phyloP scores from a whole-genome alignment of 345 rosid species.

The Chamaenerion angustifolium region DNA sequence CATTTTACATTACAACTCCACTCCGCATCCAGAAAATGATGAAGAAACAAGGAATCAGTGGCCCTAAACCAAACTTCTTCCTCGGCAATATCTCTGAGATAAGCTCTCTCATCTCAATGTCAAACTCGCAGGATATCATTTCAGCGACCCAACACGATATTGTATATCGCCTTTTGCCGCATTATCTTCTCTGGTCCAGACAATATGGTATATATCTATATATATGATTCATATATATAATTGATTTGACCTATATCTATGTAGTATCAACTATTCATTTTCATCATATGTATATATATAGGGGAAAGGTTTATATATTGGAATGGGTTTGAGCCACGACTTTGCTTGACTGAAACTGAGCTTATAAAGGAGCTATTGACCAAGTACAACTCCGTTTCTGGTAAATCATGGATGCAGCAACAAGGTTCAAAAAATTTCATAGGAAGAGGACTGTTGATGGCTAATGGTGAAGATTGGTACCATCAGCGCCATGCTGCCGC shows the following conservation, averaged over 20 bases:
- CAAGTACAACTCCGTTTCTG: slow-evolving; percentile 53
- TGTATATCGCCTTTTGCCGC: slow-evolving; percentile 72
- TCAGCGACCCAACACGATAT: slow-evolving; percentile 40
- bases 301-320: slow-evolving; percentile 81
- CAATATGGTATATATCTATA: slow-evolving; percentile 58
- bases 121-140: slow-evolving; percentile 43
- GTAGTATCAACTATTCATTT: no score
- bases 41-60: slow-evolving; percentile 72
- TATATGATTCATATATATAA: no score
- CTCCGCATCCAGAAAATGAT: slow-evolving; percentile 55
- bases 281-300: slow-evolving; percentile 4
- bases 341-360: slow-evolving; percentile 62
- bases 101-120: slow-evolving; percentile 35
- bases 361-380: slow-evolving; percentile 57
- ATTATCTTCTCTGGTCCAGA: slow-evolving; percentile 63
- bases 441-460: slow-evolving; percentile 52
- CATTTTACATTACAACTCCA: slow-evolving; percentile 55
- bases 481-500: slow-evolving; percentile 42
- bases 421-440: slow-evolving; percentile 79
- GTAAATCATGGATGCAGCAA: slow-evolving; percentile 85
- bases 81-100: slow-evolving; percentile 67
- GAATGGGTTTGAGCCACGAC: slow-evolving; percentile 81
- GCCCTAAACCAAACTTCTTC: slow-evolving; percentile 60
- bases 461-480: slow-evolving; percentile 15
- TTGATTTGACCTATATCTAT: no score